Evolutionary conservation across 306 rosid genomes (phyloP), one percentile per base, ranked within the genome.

Genomic region (Lathyrus oleraceus): DNA sequence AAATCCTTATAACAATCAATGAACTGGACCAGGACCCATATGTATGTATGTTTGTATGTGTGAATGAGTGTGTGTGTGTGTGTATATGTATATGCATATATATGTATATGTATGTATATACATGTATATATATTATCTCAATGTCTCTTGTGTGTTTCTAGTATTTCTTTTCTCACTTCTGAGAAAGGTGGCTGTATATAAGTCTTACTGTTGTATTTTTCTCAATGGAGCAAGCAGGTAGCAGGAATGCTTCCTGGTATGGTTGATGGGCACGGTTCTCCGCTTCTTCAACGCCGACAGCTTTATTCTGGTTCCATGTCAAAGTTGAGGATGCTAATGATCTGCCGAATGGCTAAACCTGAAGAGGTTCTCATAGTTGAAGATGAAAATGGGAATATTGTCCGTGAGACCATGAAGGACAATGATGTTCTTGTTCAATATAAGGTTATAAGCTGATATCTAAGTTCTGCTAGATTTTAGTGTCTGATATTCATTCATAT

Each of bases 321-420:
- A 38, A 95, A 95, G 90, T 73, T 95, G 83, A 89, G 99, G 75
- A 56, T 89, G 96, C 99, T 95, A 49, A 91, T 95, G 97, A 91
- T 95, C 64, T 88, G 92, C 63, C 96, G 99, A 19, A 95, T 95
- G 99, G 99, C 99, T 17, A 95, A 95, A 81, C 99, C 99, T 21
- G 99, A 95, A 85, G 99, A 95, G 83, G 99, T 95, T 77, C 95
- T 95, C 63, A 95, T 95, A 19, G 97, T 95, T 57, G 99, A 95
- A 79, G 99, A 95, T 78, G 99, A 95, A 76, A 95, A 95, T 61
- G 99, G 99, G 69, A 95, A 95, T 77, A 95, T 95, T 67, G 99
- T 95, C 64, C 94, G 99, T 10, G 99, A 95, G 65, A 95, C 99
- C 65, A 78, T 95, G 92, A 95, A 95, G 87, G 99, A 95, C 81